Base-by-base conservation (phyloP, 306 rosid genomes). In the Malus sieversii region DNA sequence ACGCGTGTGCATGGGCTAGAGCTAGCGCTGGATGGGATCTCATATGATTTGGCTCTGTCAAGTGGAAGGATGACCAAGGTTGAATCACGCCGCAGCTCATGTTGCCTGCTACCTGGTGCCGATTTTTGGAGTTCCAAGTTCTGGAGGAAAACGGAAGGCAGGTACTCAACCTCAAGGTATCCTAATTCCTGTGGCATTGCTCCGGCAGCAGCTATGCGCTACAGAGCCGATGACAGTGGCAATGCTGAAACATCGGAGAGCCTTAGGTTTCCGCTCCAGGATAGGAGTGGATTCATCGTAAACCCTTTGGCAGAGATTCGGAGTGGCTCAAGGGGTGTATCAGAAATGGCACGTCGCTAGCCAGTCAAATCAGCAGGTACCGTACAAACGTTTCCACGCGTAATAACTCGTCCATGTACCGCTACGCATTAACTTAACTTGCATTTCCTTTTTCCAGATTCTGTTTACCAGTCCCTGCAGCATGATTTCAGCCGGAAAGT, bases 1-100 rank as follows among this genome's bases (percentile, higher is more conserved):
- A 88, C 92, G 7, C 99, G 99, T 25, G 99, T 96, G 10, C 98
- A 90, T 75, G 97, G 99, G 70, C 92, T 96, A 55, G 99, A 96
- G 86, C 77, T 92, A 71, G 93, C 97, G 32, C 69, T 96, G 81
- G 99, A 96, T 78, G 99, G 90, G 82, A 89, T 96, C 80, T 96
- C 97, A 61, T 87, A 89, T 80, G 98, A 92, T 87, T 86, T 96
- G 85, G 97, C 98, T 81, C 40, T 87, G 82, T 80, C 99, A 75
- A 92, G 84, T 75, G 96, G 97, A 85, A 89, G 98, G 87, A 86
- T 89, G 89, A 82, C 87, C 32, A 76, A 81, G 19, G 65, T 85
- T 11, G 82, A 78, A 63, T 78, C 86, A 63, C 79, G 77, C 45
- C 72, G 84, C 15, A 75, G 76, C 63, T 38, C 93, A 27, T 96